Base-by-base conservation (phyloP, 2,329 filamentous ascomycete species). In the Chalaropsis ovoidea region DNA sequence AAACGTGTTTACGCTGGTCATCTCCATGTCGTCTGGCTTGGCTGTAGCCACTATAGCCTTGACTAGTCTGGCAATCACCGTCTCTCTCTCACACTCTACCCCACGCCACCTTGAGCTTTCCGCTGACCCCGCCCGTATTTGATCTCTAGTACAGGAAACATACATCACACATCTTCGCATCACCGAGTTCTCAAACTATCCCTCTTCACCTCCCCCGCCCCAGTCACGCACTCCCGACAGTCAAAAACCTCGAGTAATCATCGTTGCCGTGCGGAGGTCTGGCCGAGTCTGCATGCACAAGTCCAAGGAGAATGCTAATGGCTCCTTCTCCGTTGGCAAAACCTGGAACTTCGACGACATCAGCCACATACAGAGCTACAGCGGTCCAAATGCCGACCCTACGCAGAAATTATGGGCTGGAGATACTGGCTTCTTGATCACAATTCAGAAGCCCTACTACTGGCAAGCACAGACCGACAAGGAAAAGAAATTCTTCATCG, bases 401-500 rank as follows among this genome's bases (percentile, higher is more conserved):
- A 73, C 82, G 77, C 70, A 82, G 80, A 75, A 87, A 81, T 76
- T 87, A 73, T 95, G 89, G 89, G 93, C 90, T 24, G 86, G 88
- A 63, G 86, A 87, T 66, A 84, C 85, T 56, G 94, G 94, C 17
- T 97, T 99, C 73, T 80, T 88, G 31, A 90, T 97, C 62, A 94
- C 87, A 1, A 83, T 99, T 35, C 87, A 88, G 31, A 99, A 99
- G 75, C 89, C 91, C 0, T 99, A 99, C 76, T 99, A 94, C 75
- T 99, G 94, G 94, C 86, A 95, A 75, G 91, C 94, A 42, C 86
- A 90, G 69, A 94, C 90, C 0, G 83, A 89, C 64, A 96, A 96
- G 77, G 94, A 99, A 77, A 97, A 96, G 80, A 93, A 96, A 73
- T 97, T 97, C 77, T 99, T 99, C 76, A 94, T 99, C 72, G 91